A percentile compares a stretch with the other conserved stretches of the same genome.
Evolutionary conservation across 2,329 filamentous ascomycete species (phyloP).

Genomic region (Neonectria neomacrospora): DNA sequence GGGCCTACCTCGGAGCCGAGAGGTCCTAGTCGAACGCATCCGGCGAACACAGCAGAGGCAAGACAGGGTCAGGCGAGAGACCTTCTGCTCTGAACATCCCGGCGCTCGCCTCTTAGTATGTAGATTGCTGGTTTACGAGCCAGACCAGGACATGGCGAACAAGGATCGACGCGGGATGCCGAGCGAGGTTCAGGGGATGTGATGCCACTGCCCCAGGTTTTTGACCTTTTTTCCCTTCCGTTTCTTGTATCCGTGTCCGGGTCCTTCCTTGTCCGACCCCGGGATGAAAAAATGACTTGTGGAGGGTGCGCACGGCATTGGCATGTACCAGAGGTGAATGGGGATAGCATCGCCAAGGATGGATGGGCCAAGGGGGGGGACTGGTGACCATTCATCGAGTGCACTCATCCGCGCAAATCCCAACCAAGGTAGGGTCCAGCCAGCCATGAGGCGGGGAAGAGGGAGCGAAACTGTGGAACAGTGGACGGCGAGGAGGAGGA

Average conservation of each 20-base stretch:
- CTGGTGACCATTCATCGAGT: conserved; percentile 24
- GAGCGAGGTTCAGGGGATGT: conserved; percentile 15
- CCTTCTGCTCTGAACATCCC: conserved; percentile 8
- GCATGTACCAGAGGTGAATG: conserved; percentile 17
- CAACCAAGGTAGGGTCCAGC: conserved; percentile 3
- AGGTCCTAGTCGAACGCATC: background rate
- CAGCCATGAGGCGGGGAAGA: conserved; percentile 14
- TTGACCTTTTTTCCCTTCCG: background rate
- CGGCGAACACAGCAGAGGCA: background rate
- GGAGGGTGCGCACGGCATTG: conserved; percentile 22
- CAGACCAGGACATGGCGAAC: conserved; percentile 8
- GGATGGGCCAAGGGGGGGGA: conserved; percentile 3
- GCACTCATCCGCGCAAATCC: conserved; percentile 16
- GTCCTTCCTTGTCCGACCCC: conserved; percentile 10
- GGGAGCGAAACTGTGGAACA: conserved; percentile 2
- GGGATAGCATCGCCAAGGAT: conserved; percentile 17
- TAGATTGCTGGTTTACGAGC: conserved; percentile 10
- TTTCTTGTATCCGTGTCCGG: conserved; percentile 2
- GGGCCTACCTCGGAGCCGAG: background rate
- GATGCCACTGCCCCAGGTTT: conserved; percentile 14
- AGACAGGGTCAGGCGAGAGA: background rate
- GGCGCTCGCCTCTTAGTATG: conserved; percentile 4
- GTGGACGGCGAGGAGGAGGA: conserved; percentile 7
- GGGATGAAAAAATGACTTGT: conserved; percentile 2
- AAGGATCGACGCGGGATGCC: conserved; percentile 21